A percentile compares a stretch with the other conserved stretches of the same genome.
Conservation (phyloP, 495 filamentous ascomycete genomes). For the Sphaerosporella brunnea region DNA sequence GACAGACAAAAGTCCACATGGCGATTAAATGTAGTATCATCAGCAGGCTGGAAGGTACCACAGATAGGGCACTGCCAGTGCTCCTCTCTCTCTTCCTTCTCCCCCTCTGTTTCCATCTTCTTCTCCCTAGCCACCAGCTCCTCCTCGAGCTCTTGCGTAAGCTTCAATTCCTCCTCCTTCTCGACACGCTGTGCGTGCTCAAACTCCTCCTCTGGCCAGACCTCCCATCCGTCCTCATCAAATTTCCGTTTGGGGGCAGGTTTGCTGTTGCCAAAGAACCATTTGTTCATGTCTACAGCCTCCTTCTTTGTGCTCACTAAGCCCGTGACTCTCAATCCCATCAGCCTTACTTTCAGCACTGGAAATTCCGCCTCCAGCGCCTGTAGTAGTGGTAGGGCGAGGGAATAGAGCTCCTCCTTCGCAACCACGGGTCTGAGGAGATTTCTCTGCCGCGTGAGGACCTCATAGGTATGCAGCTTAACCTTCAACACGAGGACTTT, state of each 20-base stretch:
- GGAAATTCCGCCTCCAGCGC: conserved; percentile 65
- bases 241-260: conserved; percentile 9
- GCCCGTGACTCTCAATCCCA: conserved; percentile 77
- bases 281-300: conserved; percentile 26
- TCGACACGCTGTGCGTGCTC: conserved; percentile 45
- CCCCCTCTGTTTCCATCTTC: neutral
- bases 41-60: conserved; percentile 46
- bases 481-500: conserved; percentile 80
- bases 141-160: conserved; percentile 3
- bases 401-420: conserved; percentile 55
- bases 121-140: neutral
- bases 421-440: conserved; percentile 46
- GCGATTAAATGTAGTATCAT: conserved; percentile 69
- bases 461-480: conserved; percentile 87
- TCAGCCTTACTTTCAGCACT: conserved; percentile 60
- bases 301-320: conserved; percentile 64
- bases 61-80: conserved; percentile 90
- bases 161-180: neutral
- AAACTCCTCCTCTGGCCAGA: conserved; percentile 44
- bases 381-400: conserved; percentile 60
- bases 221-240: conserved; percentile 41
- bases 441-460: conserved; percentile 62
- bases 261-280: conserved; percentile 40
- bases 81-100: neutral
- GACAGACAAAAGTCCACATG: conserved; percentile 93